Conservation (phyloP, 805 yeast genomes). For the Nakazawaea laoshanensis region DNA sequence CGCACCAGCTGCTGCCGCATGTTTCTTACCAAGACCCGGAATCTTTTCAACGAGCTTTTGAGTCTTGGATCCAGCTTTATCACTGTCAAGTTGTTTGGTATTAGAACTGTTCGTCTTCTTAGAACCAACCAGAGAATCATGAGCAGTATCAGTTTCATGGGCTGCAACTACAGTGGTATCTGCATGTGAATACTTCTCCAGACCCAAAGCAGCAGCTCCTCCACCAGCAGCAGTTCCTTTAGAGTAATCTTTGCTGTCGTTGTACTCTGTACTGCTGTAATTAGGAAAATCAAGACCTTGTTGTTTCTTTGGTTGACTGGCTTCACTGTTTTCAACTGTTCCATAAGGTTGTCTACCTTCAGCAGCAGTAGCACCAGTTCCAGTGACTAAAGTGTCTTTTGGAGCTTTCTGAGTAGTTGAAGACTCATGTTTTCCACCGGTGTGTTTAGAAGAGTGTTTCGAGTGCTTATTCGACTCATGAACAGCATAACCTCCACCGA, state of each 20-base stretch:
- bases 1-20: constrained; percentile 5
- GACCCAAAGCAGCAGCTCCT: no score
- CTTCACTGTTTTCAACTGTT: background rate
- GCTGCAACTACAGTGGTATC: constrained; percentile 2
- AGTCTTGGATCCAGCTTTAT: constrained; percentile 3
- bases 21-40: constrained; percentile 4
- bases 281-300: no score
- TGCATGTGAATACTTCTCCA: background rate
- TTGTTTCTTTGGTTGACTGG: background rate
- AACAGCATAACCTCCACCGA: constrained; percentile 1
- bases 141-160: background rate
- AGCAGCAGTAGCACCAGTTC: constrained; percentile 3
- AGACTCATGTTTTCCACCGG: background rate
- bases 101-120: background rate
- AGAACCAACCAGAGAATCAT: background rate
- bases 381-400: constrained; percentile 6
- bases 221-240: background rate
- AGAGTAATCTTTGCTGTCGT: background rate
- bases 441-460: no score
- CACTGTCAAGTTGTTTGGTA: background rate
- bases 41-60: constrained; percentile 6
- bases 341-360: constrained; percentile 9
- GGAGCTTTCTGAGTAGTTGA: background rate
- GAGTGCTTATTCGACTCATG: no score
- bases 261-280: background rate